Evolutionary conservation across 768 basidiomycete species (phyloP).

Genomic region (Pholiota microspora): DNA sequence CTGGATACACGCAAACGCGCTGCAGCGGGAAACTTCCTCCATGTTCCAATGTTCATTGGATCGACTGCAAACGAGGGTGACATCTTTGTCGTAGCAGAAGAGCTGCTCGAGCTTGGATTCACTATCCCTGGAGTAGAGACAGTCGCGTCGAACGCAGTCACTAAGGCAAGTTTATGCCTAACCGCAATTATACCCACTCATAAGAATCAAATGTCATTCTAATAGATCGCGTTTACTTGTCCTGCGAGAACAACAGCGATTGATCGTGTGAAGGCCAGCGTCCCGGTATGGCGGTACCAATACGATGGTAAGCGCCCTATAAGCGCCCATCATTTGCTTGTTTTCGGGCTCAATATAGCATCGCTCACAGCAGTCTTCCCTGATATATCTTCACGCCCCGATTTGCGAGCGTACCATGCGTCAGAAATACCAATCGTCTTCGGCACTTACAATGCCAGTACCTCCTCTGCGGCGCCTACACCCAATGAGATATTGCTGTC

Average conservation of each 20-base stretch:
- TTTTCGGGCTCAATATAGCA: background rate
- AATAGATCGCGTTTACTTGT: slow-evolving; percentile 29
- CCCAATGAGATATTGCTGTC: slow-evolving; percentile 29
- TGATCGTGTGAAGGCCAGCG: slow-evolving; percentile 26
- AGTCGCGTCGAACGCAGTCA: slow-evolving; percentile 26
- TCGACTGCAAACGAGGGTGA: slow-evolving; percentile 33
- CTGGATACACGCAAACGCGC: slow-evolving; percentile 25
- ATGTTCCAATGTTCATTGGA: slow-evolving; percentile 29
- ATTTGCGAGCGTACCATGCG: slow-evolving; percentile 36
- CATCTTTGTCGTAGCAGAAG: slow-evolving; percentile 28
- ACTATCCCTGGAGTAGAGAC: slow-evolving; percentile 28
- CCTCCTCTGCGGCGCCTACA: slow-evolving; percentile 18
- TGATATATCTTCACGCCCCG: slow-evolving; percentile 30
- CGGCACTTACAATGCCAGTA: slow-evolving; percentile 30
- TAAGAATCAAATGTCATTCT: background rate
- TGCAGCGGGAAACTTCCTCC: slow-evolving; percentile 27
- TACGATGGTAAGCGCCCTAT: slow-evolving; percentile 24
- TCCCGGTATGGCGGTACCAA: slow-evolving; percentile 28
- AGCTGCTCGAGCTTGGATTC: slow-evolving; percentile 25
- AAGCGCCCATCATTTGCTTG: background rate
- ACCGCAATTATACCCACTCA: background rate
- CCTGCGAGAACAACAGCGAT: slow-evolving; percentile 24
- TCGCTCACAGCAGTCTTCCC: slow-evolving; percentile 30
- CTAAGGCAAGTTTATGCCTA: slow-evolving; percentile 22
- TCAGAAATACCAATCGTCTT: slow-evolving; percentile 40